Percentiles rank a stretch among this genome's conserved stretches.
Conservation (phyloP, 2,329 filamentous ascomycete species). For the Xylariaceae sp. region DNA sequence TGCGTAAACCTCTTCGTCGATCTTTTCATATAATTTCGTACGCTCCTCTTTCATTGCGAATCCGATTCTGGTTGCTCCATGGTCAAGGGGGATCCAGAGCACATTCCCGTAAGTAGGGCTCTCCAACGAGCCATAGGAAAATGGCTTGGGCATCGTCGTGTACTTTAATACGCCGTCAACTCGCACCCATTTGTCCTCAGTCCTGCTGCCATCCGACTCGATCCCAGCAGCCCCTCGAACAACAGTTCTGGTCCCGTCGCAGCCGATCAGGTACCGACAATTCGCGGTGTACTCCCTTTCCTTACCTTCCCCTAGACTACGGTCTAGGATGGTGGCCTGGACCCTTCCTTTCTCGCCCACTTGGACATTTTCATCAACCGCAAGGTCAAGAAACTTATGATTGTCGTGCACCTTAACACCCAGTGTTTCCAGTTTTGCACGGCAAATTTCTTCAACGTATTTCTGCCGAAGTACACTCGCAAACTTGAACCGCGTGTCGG, state of each 20-base stretch:
- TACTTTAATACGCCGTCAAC: slow-evolving; percentile 55
- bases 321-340: slow-evolving; percentile 13
- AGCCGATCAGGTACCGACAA: slow-evolving; percentile 56
- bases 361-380: slow-evolving; percentile 43
- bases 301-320: slow-evolving; percentile 4
- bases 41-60: slow-evolving; percentile 55
- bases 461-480: slow-evolving; percentile 60
- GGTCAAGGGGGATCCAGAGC: slow-evolving; percentile 59
- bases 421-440: slow-evolving; percentile 44
- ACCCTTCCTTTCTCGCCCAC: not conserved
- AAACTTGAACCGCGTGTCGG: slow-evolving; percentile 58
- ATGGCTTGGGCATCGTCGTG: slow-evolving; percentile 55
- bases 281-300: slow-evolving; percentile 13
- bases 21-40: slow-evolving; percentile 41
- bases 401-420: slow-evolving; percentile 44
- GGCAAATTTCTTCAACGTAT: slow-evolving; percentile 60
- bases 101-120: slow-evolving; percentile 60
- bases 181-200: slow-evolving; percentile 59
- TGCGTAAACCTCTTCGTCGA: slow-evolving; percentile 40
- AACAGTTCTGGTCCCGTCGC: slow-evolving; percentile 56
- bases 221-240: slow-evolving; percentile 54
- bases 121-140: slow-evolving; percentile 57
- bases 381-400: slow-evolving; percentile 45
- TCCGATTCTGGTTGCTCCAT: slow-evolving; percentile 59
- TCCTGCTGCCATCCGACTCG: slow-evolving; percentile 55